Evolutionary conservation across 2,329 filamentous ascomycete species (phyloP).

Genomic region (Dichotomopilus funicola): DNA sequence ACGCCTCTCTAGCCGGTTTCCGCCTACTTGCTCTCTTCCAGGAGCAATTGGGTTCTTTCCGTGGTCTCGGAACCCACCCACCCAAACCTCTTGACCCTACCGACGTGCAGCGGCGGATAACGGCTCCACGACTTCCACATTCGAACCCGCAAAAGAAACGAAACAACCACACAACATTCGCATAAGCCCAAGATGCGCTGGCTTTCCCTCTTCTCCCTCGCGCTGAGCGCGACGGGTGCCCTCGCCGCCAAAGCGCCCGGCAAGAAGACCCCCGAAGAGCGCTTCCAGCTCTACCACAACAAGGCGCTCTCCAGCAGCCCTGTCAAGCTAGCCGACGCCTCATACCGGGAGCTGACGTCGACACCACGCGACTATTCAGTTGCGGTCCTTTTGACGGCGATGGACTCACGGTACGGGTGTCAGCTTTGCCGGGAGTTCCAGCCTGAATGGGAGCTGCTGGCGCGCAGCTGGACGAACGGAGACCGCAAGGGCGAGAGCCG

Average conservation of each 20-base stretch:
- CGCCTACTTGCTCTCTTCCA: not conserved
- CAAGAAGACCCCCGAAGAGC: slow-evolving; percentile 50
- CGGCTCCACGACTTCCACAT: not conserved
- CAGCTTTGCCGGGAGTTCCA: slow-evolving; percentile 84
- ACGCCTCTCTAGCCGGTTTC: too few relatives aligned
- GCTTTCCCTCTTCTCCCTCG: slow-evolving; percentile 53
- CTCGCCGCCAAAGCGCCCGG: slow-evolving; percentile 43
- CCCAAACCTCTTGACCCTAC: not conserved
- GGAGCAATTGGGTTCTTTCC: slow-evolving; percentile 18
- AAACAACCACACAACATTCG: not conserved
- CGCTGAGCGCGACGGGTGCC: slow-evolving; percentile 47
- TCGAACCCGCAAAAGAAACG: not conserved
- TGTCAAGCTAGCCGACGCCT: slow-evolving; percentile 69
- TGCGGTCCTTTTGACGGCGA: slow-evolving; percentile 77
- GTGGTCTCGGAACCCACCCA: not conserved
- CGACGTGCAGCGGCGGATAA: not conserved
- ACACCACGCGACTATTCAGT: slow-evolving; percentile 77
- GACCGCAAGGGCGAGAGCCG: slow-evolving; percentile 68
- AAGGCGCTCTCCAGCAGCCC: slow-evolving; percentile 60
- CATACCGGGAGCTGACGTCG: slow-evolving; percentile 69
- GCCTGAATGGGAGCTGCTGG: slow-evolving; percentile 85
- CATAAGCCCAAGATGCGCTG: slow-evolving; percentile 56
- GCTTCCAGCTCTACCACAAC: slow-evolving; percentile 64
- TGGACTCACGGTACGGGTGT: slow-evolving; percentile 78
- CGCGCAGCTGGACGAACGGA: slow-evolving; percentile 79